Evolutionary conservation across 805 yeast genomes (phyloP).

Genomic region (Zygoascus ofunaensis): DNA sequence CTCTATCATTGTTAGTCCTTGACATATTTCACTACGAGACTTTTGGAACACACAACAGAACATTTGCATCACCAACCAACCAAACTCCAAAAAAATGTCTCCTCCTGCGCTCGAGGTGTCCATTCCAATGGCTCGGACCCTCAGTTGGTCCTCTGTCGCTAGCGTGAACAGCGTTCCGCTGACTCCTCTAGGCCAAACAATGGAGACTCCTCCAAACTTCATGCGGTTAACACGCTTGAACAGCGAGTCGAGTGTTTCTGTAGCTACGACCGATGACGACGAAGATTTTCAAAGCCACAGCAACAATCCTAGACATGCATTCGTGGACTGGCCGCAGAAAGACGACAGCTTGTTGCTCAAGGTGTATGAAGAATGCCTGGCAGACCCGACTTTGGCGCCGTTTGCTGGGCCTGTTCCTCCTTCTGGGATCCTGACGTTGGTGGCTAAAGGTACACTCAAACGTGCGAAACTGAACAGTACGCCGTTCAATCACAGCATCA

Average conservation of each 20-base stretch:
- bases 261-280: slow-evolving; percentile 21
- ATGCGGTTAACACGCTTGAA: slow-evolving; percentile 21
- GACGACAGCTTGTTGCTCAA: slow-evolving; percentile 38
- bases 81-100: background rate
- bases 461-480: slow-evolving; percentile 21
- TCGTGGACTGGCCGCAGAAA: slow-evolving; percentile 21
- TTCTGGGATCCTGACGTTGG: slow-evolving; percentile 51
- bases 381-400: slow-evolving; percentile 58
- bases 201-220: slow-evolving; percentile 12
- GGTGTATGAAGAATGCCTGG: slow-evolving; percentile 40
- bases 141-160: slow-evolving; percentile 6
- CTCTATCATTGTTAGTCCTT: too few species aligned
- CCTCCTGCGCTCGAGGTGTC: slow-evolving; percentile 8
- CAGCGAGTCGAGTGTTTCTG: slow-evolving; percentile 17
- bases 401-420: slow-evolving; percentile 60
- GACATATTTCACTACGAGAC: too few species aligned
- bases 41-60: too few species aligned
- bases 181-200: slow-evolving; percentile 17
- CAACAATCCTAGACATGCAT: slow-evolving; percentile 8
- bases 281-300: slow-evolving; percentile 14
- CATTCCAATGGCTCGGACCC: slow-evolving; percentile 14
- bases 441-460: slow-evolving; percentile 46
- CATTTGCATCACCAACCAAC: background rate
- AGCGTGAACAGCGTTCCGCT: slow-evolving; percentile 10
- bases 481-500: slow-evolving; percentile 25